phyloP scores from a whole-genome alignment of 441 rosid species.

The Syzygium malaccense region DNA sequence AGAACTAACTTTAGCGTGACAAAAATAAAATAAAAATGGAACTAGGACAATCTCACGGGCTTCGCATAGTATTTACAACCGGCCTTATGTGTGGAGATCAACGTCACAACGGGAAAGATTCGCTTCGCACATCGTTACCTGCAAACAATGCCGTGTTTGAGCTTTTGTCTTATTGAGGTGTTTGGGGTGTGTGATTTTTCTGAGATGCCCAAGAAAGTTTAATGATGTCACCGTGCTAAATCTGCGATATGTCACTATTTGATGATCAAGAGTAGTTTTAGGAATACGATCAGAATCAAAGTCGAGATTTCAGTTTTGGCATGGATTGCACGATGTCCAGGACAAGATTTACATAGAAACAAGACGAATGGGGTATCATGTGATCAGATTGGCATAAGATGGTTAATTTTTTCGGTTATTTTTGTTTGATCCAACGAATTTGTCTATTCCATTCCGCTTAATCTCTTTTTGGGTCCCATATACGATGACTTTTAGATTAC shows the following conservation, averaged over 20 bases:
- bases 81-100: neutral
- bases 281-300: neutral
- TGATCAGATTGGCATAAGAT: neutral
- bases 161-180: neutral
- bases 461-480: neutral
- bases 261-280: neutral
- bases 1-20: neutral
- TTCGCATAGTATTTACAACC: neutral
- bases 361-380: neutral
- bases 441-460: neutral
- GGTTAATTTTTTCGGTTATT: neutral
- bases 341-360: neutral
- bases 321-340: neutral
- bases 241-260: neutral
- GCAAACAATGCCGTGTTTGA: neutral
- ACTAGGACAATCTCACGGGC: neutral
- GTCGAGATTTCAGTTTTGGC: neutral
- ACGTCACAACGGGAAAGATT: neutral
- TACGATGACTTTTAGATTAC: neutral
- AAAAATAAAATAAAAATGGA: neutral
- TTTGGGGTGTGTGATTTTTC: neutral
- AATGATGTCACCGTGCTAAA: neutral
- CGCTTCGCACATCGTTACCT: neutral
- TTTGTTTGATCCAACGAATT: neutral
- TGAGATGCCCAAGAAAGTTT: neutral